Evolutionary conservation across 2,329 filamentous ascomycete genomes (phyloP).

Genomic region (Gnomoniopsis smithogilvyi): DNA sequence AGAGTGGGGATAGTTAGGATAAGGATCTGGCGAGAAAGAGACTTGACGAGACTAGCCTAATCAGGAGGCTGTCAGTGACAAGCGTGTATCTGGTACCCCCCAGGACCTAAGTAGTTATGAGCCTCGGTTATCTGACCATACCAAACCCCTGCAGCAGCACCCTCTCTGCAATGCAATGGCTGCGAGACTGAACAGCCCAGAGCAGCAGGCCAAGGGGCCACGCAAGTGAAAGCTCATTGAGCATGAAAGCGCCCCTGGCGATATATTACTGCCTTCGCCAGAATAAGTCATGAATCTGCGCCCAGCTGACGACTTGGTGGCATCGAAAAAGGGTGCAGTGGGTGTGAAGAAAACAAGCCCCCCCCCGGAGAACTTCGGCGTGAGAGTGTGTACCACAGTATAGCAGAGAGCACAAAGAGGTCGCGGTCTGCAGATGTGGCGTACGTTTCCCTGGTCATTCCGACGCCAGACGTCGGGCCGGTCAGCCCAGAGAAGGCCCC

Average conservation of each 20-base stretch:
- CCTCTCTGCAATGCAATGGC: background rate
- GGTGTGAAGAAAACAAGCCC: background rate
- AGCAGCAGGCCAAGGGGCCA: background rate
- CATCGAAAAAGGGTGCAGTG: background rate
- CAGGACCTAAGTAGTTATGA: background rate
- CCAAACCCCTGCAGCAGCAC: background rate
- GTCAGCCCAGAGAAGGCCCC: background rate
- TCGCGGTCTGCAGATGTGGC: background rate
- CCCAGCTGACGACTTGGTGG: constrained; percentile 7
- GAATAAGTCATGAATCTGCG: background rate
- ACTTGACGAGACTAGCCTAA: background rate
- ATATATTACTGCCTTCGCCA: background rate
- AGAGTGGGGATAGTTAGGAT: background rate
- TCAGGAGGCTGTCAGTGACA: background rate
- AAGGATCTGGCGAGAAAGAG: background rate
- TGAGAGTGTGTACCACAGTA: background rate
- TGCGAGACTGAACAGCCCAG: background rate
- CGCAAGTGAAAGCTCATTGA: background rate
- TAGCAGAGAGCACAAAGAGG: background rate
- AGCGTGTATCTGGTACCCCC: background rate
- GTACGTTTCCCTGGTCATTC: background rate
- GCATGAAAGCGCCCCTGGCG: background rate
- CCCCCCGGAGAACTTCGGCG: background rate
- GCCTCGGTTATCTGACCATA: background rate
- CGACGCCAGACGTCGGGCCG: background rate